Evolutionary conservation across 1,284 basidiomycete species (phyloP), one percentile per base, ranked within the genome.

Genomic region (Rhodofomes roseus): DNA sequence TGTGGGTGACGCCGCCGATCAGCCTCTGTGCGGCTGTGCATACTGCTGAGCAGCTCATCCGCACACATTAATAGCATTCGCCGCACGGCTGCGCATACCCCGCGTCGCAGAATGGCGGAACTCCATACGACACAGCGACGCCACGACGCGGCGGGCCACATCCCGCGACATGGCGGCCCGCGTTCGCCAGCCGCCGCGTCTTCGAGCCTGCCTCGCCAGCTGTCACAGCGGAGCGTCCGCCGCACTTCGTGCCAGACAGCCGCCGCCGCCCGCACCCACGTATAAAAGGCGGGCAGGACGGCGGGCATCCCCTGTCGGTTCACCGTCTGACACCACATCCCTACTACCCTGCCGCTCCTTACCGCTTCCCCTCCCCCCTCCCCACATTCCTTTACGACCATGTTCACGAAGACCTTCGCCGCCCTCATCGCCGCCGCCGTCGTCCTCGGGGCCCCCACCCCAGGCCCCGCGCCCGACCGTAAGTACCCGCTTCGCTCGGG

Each of bases 391-490:
- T 22, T 25, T 20, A 59, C 20, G 34, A 65, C 58, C 55, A 62
- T 59, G 41, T 57, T 53, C 41, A 36, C 44, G 12, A 23, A 59
- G 43, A 18, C 37, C 29, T 18, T 65, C 29, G 20, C 62, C 44
- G 57, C 60, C 51, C 22, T 63, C 53, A 41, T 57, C 20, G 51
- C 50, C 34, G 56, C 56, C 52, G 60, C 58, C 8, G 40, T 58
- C 18, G 54, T 54, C 25, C 57, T 6, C 25, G 62, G 62, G 41
- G 29, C 59, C 2, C 57, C 52, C 1, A 59, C 61, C 20, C 62
- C 57, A n/a, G n/a, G n/a, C n/a, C 41, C 39, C 22, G 44, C 57
- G 14, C 54, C 54, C 29, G 60, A 27, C 40, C 56, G 65, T 67
- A 18, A 48, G 61, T 66, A 2, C 53, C 23, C 41, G 16, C 40